phyloP scores from a whole-genome alignment of 352 stramenopile species.

The Globisporangium radiosum region DNA sequence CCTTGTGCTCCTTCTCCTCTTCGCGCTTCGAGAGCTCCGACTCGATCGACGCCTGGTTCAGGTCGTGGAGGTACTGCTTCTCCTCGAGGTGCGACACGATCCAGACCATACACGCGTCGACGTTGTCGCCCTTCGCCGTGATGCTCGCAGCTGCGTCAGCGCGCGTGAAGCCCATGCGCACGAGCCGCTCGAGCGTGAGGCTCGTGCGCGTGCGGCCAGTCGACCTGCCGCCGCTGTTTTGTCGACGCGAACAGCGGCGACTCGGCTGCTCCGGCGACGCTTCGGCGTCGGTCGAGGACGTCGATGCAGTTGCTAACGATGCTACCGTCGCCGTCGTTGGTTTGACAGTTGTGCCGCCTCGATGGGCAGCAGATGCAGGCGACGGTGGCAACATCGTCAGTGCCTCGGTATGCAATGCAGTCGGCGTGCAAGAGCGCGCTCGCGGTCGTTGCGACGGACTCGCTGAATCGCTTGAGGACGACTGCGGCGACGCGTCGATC shows the following conservation, averaged over 20 bases:
- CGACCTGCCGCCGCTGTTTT: neutral
- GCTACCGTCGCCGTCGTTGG: neutral
- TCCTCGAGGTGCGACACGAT: conserved; percentile 74
- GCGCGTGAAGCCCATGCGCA: conserved; percentile 54
- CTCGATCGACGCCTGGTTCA: conserved; percentile 72
- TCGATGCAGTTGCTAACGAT: neutral
- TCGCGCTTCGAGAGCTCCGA: conserved; percentile 63
- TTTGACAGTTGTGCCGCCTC: too few relatives aligned
- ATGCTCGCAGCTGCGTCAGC: conserved; percentile 65
- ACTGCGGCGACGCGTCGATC: conserved; percentile 5
- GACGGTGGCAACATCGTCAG: too few relatives aligned
- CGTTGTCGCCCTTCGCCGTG: conserved; percentile 41
- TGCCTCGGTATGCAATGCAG: neutral
- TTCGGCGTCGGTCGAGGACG: too few relatives aligned
- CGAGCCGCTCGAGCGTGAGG: conserved; percentile 47
- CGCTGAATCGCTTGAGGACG: conserved; percentile 4
- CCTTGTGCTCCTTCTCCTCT: conserved; percentile 52
- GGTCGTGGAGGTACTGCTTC: conserved; percentile 52
- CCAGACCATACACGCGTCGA: conserved; percentile 76
- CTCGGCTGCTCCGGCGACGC: conserved; percentile 4
- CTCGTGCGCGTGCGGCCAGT: conserved; percentile 31
- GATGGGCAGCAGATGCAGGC: too few relatives aligned
- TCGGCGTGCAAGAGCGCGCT: conserved; percentile 1
- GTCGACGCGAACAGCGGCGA: conserved; percentile 13
- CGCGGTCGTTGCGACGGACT: neutral